Base-by-base conservation (phyloP, 257 asterid genomes). In the Petrea volubilis region DNA sequence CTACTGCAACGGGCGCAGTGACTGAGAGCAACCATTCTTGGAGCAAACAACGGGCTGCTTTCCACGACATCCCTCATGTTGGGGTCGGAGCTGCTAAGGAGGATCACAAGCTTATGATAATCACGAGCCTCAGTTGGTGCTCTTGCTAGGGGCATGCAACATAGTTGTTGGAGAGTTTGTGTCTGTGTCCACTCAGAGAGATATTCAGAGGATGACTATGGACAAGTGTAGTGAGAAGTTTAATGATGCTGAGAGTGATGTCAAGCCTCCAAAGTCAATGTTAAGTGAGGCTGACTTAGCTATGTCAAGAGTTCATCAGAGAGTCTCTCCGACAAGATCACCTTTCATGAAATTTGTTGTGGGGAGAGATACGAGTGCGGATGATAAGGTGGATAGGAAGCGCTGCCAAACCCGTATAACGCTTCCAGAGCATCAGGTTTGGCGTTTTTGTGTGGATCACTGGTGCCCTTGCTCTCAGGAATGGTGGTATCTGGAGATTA, bases 21-120 rank as follows among this genome's bases (percentile, higher is more conserved):
- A 92, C 82, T 88, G 12, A 51, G 96, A 79, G 92, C 96, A 1
- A 89, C 92, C 66, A 86, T 88, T 67, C 84, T 88, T n/a, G 96
- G 92, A 20, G 90, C 92, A 0, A 88, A 72, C 33, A 87, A 86
- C 60, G 92, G 92, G 0, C 79, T 88, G 69, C 85, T 88, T 43
- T 86, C 96, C 29, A 80, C 88, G 34, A 77, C 89, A 0, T 76
- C 90, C 70, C 79, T 88, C n/a, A 88, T 88, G 87, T 81, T 0
- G 89, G 96, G 0, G 82, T 88, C 0, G 86, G 90, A 7, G 90
- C 96, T 13, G 90, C 90, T 21, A 84, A 76, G 31, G 89, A 84
- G 3, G 90, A 83, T 41, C 83, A 77, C 7, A 34, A 47, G 38
- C 74, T 84, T 29, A 84, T 86, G 86, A 60, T 86, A 46, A 15